Evolutionary conservation across 768 basidiomycete species (phyloP).

Genomic region (Rhodotorula diobovata): DNA sequence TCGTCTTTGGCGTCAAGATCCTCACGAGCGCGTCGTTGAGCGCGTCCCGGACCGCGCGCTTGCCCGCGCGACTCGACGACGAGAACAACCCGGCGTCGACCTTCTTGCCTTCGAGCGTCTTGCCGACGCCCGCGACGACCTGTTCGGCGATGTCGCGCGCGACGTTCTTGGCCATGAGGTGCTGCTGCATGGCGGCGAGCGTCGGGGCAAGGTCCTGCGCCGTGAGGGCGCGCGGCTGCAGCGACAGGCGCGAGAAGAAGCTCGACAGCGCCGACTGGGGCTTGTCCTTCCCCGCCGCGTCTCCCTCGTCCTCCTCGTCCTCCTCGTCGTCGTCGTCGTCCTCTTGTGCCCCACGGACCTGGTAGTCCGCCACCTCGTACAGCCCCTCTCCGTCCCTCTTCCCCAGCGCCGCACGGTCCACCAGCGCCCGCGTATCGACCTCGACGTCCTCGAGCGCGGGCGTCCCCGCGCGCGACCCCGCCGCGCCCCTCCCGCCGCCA

Average conservation of each 20-base stretch:
- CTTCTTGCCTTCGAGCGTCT: conserved; percentile 81
- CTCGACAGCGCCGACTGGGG: conserved; percentile 13
- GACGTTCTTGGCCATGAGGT: conserved; percentile 98
- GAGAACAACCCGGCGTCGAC: conserved; percentile 54
- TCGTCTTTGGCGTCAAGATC: conserved; percentile 92
- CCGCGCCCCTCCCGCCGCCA: conserved; percentile 30
- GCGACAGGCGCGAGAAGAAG: conserved; percentile 39
- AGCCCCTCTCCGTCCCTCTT: conserved; percentile 61
- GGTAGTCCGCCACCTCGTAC: conserved; percentile 79
- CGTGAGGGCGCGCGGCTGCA: conserved; percentile 54
- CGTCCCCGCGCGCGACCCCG: background rate
- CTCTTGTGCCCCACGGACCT: conserved; percentile 52
- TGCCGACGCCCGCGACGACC: conserved; percentile 89
- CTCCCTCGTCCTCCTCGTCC: conserved; percentile 12
- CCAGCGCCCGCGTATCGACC: conserved; percentile 18
- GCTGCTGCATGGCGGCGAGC: conserved; percentile 89
- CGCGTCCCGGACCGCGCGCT: conserved; percentile 60
- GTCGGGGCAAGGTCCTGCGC: conserved; percentile 80
- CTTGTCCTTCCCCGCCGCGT: background rate
- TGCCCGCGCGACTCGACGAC: conserved; percentile 47
- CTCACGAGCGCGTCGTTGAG: conserved; percentile 81
- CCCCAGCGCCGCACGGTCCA: conserved; percentile 60
- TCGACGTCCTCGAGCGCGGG: background rate
- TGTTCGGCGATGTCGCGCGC: conserved; percentile 92
- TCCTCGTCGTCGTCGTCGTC: conserved; percentile 53